Base-by-base conservation (phyloP, 768 basidiomycete genomes). In the Leucosporidium scottii region DNA sequence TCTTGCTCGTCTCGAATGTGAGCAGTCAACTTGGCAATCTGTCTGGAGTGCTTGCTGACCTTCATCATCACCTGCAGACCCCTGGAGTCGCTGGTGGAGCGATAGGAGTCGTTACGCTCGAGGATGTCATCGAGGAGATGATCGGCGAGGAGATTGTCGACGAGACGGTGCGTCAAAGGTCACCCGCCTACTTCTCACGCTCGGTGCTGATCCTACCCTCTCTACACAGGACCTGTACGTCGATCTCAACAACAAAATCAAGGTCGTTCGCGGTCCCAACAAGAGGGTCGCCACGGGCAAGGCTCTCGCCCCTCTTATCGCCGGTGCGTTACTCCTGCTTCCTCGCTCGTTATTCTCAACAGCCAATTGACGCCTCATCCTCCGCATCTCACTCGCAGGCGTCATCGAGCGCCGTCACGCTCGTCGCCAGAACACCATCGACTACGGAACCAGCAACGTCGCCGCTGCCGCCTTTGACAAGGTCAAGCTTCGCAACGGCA, bases 71-170 rank as follows among this genome's bases (percentile, higher is more conserved):
- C 15, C 39, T 17, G 3, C 61, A 72, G 71, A 73, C 89, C 0
- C 94, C 94, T 3, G 94, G 94, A 0, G 78, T 81, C 25, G 81
- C 85, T 9, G 89, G 89, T 28, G 93, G 93, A 48, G 93, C 86
- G 1, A 83, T 96, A 31, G 94, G 94, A 3, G 90, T 97, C 9
- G 86, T 97, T 70, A 93, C 90, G 3, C 83, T 93, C 18, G 76
- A 74, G 67, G 67, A 64, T 50, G 62, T 67, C 5, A 75, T 74
- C 25, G 73, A 90, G 83, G 93, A 94, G 83, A 96, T 98, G 69
- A 90, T 97, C 25, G 87, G 89, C 0, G 92, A 96, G 79, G 59
- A 72, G 61, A 74, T 76, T 21, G 63, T 74, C 59, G 73, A 74
- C 65, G 75, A 73, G 56, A 72, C 71, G 36, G 73, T 71, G 59